Percentiles rank a stretch among this genome's conserved stretches.
phyloP scores from a whole-genome alignment of 2,329 filamentous ascomycete species.

The Aspergillus flavus region DNA sequence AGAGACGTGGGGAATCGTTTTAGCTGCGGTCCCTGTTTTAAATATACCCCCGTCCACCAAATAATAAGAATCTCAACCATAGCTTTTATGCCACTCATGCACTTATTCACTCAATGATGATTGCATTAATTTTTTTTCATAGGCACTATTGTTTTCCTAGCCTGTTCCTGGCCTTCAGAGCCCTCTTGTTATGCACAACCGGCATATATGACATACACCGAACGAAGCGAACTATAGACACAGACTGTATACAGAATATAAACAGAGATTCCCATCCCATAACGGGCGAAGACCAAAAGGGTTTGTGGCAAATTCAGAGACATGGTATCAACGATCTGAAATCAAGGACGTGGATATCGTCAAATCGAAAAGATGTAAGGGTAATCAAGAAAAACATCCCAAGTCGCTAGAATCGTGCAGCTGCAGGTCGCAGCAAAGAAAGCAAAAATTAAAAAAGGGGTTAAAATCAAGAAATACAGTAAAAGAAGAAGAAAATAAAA shows the following conservation, averaged over 20 bases:
- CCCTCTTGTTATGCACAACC: slow-evolving; percentile 4
- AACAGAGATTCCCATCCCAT: not conserved
- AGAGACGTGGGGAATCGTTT: slow-evolving; percentile 9
- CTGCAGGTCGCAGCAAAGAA: not conserved
- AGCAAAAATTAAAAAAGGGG: slow-evolving; percentile 12
- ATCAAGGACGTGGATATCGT: slow-evolving; percentile 25
- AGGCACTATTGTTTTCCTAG: not conserved
- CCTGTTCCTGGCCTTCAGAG: not conserved
- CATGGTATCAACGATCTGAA: slow-evolving; percentile 23
- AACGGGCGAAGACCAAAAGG: too few species aligned
- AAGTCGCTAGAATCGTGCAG: slow-evolving; percentile 3
- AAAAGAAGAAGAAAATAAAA: not conserved
- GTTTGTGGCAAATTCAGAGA: slow-evolving; percentile 6
- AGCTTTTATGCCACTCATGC: not conserved
- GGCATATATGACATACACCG: not conserved
- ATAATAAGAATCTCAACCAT: not conserved
- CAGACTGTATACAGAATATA: slow-evolving; percentile 3
- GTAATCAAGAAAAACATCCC: slow-evolving; percentile 1
- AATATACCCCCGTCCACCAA: not conserved
- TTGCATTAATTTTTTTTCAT: not conserved
- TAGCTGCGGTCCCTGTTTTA: not conserved
- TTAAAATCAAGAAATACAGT: not conserved
- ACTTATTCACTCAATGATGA: not conserved
- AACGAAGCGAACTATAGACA: slow-evolving; percentile 9
- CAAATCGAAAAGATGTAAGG: slow-evolving; percentile 8